Evolutionary conservation across 1,284 basidiomycete genomes (phyloP), one percentile per base, ranked within the genome.

Genomic region (Erythrobasidium hasegawianum): DNA sequence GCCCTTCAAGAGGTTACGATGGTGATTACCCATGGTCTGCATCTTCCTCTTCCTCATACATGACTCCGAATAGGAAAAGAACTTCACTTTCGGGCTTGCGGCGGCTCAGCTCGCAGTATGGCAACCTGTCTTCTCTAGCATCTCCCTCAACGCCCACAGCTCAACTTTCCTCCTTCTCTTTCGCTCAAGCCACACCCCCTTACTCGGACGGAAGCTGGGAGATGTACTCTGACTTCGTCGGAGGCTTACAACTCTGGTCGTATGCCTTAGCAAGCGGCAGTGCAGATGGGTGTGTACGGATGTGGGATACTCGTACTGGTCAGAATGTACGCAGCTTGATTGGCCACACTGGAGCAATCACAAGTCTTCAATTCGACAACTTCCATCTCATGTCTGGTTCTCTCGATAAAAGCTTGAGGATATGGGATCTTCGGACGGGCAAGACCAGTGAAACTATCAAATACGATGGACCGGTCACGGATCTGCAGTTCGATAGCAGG

Each of bases 221-320:
- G 71, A 87, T 93, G 55, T 97, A 96, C 77, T 86, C 93, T 76
- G 94, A 98, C 78, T 98, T 97, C 78, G 92, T 98, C 0, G 96
- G 96, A 1, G 91, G 89, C 0, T 87, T 97, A 52, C 96, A 98
- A 77, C 97, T 97, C 78, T 98, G 95, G 95, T 94, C 93, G 2
- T 97, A 97, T 76, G 96, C 93, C 0, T 83, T 99, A 27, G 92
- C 96, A 1, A 96, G 91, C 72, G 96, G 94, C 1, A 94, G 90
- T 73, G 94, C 91, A 1, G 96, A 99, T 78, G 94, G 95, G 43
- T 94, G 89, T 0, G 92, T 98, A 29, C 81, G 96, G 68, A 96
- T 99, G 91, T 98, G 96, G 96, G 96, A 99, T 76, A 96, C 98
- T 94, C 87, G 96, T 45, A 99, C 95, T 43, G 96, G 96, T 3